Evolutionary conservation across 2,329 filamentous ascomycete species (phyloP).

Genomic region (Aspergillus latus): DNA sequence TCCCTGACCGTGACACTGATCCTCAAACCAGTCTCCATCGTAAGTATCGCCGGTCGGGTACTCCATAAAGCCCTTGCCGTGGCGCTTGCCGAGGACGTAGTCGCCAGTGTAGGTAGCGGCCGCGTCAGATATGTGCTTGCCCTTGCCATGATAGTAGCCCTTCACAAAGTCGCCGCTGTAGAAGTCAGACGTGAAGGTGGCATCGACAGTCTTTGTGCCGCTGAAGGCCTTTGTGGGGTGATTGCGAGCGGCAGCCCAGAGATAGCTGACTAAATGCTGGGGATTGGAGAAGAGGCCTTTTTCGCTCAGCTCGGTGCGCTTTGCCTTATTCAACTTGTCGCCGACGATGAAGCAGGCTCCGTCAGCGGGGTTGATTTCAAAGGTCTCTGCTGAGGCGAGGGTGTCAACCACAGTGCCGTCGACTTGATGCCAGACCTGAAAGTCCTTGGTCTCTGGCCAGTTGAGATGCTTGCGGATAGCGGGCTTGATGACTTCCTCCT

Average conservation of each 20-base stretch:
- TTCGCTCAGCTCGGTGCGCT: constrained; percentile 35
- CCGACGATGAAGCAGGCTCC: constrained; percentile 45
- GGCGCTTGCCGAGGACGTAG: constrained; percentile 54
- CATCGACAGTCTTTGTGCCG: constrained; percentile 52
- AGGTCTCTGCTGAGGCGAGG: constrained; percentile 36
- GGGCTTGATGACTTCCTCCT: constrained; percentile 41
- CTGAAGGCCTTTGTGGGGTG: constrained; percentile 48
- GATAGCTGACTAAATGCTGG: constrained; percentile 43
- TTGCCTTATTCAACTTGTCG: constrained; percentile 40
- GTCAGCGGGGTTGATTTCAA: constrained; percentile 37
- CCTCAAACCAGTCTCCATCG: constrained; percentile 47
- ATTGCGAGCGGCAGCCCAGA: constrained; percentile 45
- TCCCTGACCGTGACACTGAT: constrained; percentile 56
- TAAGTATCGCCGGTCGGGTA: constrained; percentile 56
- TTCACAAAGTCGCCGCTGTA: constrained; percentile 56
- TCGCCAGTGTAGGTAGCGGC: constrained; percentile 58
- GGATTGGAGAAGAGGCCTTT: constrained; percentile 39
- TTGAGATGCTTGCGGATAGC: constrained; percentile 41
- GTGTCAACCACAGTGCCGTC: constrained; percentile 37
- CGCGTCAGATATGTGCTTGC: constrained; percentile 53
- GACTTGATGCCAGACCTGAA: constrained; percentile 46
- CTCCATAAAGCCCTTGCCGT: constrained; percentile 58
- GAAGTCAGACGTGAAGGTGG: constrained; percentile 56
- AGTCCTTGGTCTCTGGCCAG: constrained; percentile 40
- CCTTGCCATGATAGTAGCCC: constrained; percentile 55